Base-by-base conservation (phyloP, 2,329 filamentous ascomycete species). In the Cladophialophora chaetospira region DNA sequence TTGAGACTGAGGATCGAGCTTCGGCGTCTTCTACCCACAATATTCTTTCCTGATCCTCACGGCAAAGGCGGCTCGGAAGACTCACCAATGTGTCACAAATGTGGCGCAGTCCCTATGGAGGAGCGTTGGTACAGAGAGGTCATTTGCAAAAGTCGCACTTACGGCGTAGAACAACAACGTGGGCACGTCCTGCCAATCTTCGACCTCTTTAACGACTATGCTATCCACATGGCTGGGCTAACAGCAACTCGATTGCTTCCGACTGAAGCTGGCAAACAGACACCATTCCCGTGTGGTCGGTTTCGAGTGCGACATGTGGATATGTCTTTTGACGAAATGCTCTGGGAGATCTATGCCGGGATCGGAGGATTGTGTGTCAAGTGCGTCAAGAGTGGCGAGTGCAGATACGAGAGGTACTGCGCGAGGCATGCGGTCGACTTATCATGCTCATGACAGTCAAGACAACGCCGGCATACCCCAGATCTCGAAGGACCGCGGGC, bases 301-400 rank as follows among this genome's bases (percentile, higher is more conserved):
- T 49, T 49, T 21, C 31, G 46, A 9, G n/a, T 26, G 10, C 28
- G 46, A 13, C 15, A 38, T 15, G n/a, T 19, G 9, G 46, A 49
- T 4, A 8, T 49, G 17, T 2, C 21, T 8, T 21, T 25, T 5
- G 2, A 13, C 5, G 46, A 49, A 23, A 13, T 33, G 4, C 28
- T 38, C 9, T 49, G 29, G 11, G 28, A 38, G 2, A 19, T 36
- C 17, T 49, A 49, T 35, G 4, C 9, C 17, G 31, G 19, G 9
- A 49, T 49, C n/a, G 46, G 46, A 6, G 46, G 46, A 2, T 21
- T 49, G 17, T 49, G 46, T 36, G 25, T 49, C 29, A 28, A 17
- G 13, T 49, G 46, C 31, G 13, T 49, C 46, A 36, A 36, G 19
- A 23, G 19, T 35, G 45, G 29, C 4, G 13, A 49, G 19, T 36